phyloP scores from a whole-genome alignment of 345 rosid species.

The Aquilaria yunnanensis region DNA sequence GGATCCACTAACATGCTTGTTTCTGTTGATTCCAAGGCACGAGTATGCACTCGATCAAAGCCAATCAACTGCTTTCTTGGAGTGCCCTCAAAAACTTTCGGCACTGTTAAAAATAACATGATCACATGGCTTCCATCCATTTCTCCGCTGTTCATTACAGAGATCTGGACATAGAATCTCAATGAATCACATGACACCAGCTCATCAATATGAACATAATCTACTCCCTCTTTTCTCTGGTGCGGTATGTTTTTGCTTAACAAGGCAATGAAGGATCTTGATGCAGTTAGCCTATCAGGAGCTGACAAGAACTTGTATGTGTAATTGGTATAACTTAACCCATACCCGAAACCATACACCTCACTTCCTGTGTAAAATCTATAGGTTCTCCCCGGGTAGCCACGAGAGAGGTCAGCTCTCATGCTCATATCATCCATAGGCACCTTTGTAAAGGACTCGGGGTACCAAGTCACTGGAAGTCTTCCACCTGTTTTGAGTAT shows the following conservation, averaged over 20 bases:
- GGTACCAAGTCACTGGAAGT: slow-evolving; percentile 92
- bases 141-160: slow-evolving; percentile 51
- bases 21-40: slow-evolving; percentile 28
- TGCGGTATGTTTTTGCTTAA: slow-evolving; percentile 31
- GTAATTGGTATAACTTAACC: slow-evolving; percentile 68
- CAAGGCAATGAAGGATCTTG: slow-evolving; percentile 14
- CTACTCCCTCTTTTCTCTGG: slow-evolving; percentile 21
- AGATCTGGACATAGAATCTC: slow-evolving; percentile 39
- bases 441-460: slow-evolving; percentile 63
- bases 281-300: slow-evolving; percentile 42
- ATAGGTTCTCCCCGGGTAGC: slow-evolving; percentile 91
- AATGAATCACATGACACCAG: slow-evolving; percentile 44
- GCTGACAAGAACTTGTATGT: slow-evolving; percentile 56
- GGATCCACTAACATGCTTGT: slow-evolving; percentile 60
- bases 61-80: slow-evolving; percentile 74
- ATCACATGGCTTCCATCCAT: slow-evolving; percentile 73
- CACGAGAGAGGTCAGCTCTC: slow-evolving; percentile 64
- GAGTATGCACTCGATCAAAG: slow-evolving; percentile 62
- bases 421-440: slow-evolving; percentile 85
- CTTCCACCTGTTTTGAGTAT: slow-evolving; percentile 59
- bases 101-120: slow-evolving; percentile 55
- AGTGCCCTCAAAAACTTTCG: slow-evolving; percentile 34
- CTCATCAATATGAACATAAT: slow-evolving; percentile 26
- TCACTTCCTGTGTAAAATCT: slow-evolving; percentile 63
- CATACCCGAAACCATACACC: slow-evolving; percentile 69